Percentiles rank a stretch among this genome's conserved stretches.
These are phyloP conservation scores for Viola odorata DNA, from an alignment of 345 rosid genomes.

Conservation along the genomic window DNA sequence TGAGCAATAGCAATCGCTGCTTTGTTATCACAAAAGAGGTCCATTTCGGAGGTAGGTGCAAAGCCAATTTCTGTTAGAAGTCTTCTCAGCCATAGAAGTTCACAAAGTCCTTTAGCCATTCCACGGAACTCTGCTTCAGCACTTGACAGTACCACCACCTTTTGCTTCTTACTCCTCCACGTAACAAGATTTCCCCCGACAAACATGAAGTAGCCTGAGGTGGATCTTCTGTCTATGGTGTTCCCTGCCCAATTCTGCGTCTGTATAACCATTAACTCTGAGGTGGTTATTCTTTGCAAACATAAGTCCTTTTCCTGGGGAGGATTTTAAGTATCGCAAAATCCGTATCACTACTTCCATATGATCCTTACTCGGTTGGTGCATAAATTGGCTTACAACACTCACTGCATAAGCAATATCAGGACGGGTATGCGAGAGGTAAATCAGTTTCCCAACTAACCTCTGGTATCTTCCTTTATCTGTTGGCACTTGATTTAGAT, in stretches of 20 bases:
- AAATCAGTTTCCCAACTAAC: neutral
- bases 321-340: neutral
- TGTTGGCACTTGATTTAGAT: neutral
- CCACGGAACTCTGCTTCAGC: neutral
- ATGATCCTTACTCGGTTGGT: neutral
- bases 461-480: neutral
- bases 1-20: neutral
- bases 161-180: neutral
- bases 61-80: neutral
- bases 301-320: neutral
- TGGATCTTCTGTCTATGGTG: neutral
- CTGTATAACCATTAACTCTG: neutral
- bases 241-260: neutral
- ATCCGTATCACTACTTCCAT: neutral
- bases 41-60: neutral
- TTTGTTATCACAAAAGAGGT: neutral
- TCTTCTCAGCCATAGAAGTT: neutral
- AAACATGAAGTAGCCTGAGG: neutral
- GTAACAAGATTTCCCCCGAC: neutral
- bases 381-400: neutral
- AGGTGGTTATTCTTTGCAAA: neutral
- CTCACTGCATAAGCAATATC: neutral
- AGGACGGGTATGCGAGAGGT: neutral
- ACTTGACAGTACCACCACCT: neutral
- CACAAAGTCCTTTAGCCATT: neutral